These are phyloP conservation scores for Solanum okadae DNA, from an alignment of 257 asterid genomes.

Conservation along the genomic window DNA sequence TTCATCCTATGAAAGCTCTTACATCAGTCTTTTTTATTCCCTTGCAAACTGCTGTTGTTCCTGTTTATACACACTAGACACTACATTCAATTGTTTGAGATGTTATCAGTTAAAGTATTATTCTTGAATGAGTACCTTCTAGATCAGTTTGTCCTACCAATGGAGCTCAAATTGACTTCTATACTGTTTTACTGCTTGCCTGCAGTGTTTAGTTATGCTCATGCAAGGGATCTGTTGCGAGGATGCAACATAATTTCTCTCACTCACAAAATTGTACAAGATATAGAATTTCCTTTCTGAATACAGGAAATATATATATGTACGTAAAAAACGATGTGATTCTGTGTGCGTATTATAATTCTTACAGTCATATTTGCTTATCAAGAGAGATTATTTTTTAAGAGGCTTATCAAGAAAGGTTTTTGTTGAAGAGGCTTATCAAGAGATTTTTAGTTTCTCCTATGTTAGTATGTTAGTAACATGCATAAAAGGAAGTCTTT, in stretches of 20 bases:
- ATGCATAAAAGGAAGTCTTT: not conserved
- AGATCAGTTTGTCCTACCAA: not conserved
- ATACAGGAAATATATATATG: not conserved
- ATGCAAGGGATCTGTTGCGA: not conserved
- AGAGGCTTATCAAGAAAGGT: not conserved
- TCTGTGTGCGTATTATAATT: not conserved
- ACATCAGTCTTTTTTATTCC: not conserved
- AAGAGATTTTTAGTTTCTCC: not conserved
- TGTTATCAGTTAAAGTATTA: not conserved
- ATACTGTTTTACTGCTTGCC: not conserved
- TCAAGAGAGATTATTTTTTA: not conserved
- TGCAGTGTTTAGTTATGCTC: not conserved
- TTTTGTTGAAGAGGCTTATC: not conserved
- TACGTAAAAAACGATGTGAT: not conserved
- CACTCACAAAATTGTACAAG: not conserved
- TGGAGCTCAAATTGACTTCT: not conserved
- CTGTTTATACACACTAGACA: not conserved
- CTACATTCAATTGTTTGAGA: not conserved
- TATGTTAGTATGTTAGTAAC: not conserved
- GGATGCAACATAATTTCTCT: not conserved
- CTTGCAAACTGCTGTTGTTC: not conserved
- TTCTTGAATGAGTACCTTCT: not conserved
- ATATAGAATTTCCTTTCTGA: not conserved
- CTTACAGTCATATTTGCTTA: not conserved
- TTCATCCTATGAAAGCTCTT: constrained; percentile 2